Evolutionary conservation across 108 stramenopile genomes (phyloP).

Genomic region (Skeletonema tropicum): DNA sequence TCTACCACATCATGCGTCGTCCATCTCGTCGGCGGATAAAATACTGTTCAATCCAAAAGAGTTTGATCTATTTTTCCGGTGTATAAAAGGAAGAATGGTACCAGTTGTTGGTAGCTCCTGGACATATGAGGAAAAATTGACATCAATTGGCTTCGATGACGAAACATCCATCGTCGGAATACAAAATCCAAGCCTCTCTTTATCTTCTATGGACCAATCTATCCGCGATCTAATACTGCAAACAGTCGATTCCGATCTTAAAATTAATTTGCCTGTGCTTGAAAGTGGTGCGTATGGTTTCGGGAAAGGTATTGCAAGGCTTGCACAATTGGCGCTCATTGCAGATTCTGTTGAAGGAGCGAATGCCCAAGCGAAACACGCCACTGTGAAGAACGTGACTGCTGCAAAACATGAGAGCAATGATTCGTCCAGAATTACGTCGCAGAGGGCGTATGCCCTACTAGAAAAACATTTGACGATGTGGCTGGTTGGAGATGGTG

Average conservation of each 20-base stretch:
- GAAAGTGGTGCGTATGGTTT: conserved; percentile 78
- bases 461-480: conserved; percentile 42
- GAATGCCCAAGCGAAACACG: conserved; percentile 12
- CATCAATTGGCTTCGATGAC: conserved; percentile 54
- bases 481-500: conserved; percentile 37
- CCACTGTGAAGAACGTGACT: conserved; percentile 9
- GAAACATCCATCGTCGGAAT: conserved; percentile 4
- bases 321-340: conserved; percentile 83
- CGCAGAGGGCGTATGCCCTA: conserved; percentile 30
- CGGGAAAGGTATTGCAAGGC: conserved; percentile 79
- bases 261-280: conserved; percentile 58
- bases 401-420: conserved; percentile 3
- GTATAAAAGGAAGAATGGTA: conserved; percentile 81
- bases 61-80: conserved; percentile 71
- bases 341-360: conserved; percentile 40
- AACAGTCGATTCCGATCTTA: conserved; percentile 65
- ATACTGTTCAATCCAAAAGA: conserved; percentile 43
- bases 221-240: conserved; percentile 57
- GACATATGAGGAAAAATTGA: conserved; percentile 74
- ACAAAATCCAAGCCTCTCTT: conserved; percentile 13
- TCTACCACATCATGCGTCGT: conserved; percentile 83
- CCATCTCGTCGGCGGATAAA: conserved; percentile 47
- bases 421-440: neutral
- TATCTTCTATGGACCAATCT: conserved; percentile 47
- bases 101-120: conserved; percentile 75